These are phyloP conservation scores for Cystobasidiaceae sp. DNA, from an alignment of 1,284 basidiomycete genomes.

Conservation along the genomic window DNA sequence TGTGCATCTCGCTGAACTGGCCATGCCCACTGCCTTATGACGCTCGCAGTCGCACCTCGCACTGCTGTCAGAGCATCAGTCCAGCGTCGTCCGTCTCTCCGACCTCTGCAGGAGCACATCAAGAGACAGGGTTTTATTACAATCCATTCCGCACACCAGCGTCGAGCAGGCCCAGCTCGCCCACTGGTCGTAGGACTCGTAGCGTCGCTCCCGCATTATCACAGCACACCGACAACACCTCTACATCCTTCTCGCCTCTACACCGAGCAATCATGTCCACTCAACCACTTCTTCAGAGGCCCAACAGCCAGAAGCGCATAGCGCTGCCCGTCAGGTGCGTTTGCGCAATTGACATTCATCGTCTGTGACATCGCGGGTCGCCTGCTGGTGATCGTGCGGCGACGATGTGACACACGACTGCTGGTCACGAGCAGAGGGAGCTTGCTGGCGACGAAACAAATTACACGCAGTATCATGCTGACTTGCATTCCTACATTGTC, in stretches of 20 bases:
- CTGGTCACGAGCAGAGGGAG: not conserved
- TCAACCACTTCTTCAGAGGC: constrained; percentile 93
- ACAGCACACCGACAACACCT: too few relatives aligned
- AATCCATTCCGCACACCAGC: not conserved
- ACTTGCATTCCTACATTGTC: not conserved
- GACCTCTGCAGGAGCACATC: not conserved
- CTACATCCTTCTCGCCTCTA: too few relatives aligned
- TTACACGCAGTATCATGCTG: not conserved
- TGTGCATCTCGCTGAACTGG: too few relatives aligned
- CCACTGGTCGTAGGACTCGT: not conserved
- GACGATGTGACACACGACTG: not conserved
- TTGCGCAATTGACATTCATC: constrained; percentile 52
- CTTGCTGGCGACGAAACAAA: not conserved
- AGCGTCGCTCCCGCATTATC: not conserved
- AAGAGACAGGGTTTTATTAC: not conserved
- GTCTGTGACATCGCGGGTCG: not conserved
- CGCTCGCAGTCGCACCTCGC: too few relatives aligned
- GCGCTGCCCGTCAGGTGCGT: constrained; percentile 90
- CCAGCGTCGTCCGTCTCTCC: not conserved
- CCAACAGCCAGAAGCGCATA: constrained; percentile 80
- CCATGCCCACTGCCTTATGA: too few relatives aligned
- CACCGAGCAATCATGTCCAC: constrained; percentile 71
- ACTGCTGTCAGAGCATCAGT: not conserved
- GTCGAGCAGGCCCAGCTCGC: not conserved
- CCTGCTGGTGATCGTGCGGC: not conserved